Evolutionary conservation across 2,329 filamentous ascomycete species (phyloP).

Genomic region (Nothophoma quercina): DNA sequence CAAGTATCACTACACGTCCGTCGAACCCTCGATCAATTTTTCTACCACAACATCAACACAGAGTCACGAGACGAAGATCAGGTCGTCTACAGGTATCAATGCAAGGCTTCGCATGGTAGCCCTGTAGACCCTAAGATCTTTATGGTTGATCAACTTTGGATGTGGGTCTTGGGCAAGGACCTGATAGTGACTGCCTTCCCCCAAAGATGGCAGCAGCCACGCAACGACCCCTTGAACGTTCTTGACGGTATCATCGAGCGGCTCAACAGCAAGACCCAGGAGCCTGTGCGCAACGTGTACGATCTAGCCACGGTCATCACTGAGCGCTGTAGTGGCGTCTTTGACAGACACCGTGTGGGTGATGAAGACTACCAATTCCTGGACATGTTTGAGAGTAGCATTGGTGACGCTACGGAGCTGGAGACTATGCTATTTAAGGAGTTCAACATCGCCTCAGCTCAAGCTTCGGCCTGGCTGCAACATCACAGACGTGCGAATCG

Average conservation of each 20-base stretch:
- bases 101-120: constrained; percentile 40
- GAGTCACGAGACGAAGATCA: constrained; percentile 67
- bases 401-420: constrained; percentile 58
- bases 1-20: constrained; percentile 64
- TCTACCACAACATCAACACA: constrained; percentile 70
- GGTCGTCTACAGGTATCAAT: constrained; percentile 69
- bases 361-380: constrained; percentile 70
- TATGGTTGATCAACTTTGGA: constrained; percentile 75
- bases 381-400: constrained; percentile 72
- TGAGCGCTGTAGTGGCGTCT: constrained; percentile 66
- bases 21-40: constrained; percentile 71
- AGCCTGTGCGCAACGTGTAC: constrained; percentile 67
- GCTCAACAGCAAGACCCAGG: constrained; percentile 69
- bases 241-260: constrained; percentile 70
- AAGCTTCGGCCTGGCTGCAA: constrained; percentile 64
- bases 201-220: constrained; percentile 66
- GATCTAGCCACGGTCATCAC: constrained; percentile 70
- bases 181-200: constrained; percentile 68
- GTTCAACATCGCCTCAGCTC: constrained; percentile 66
- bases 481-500: constrained; percentile 55
- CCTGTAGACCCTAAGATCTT: constrained; percentile 65
- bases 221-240: constrained; percentile 69
- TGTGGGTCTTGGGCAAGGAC: constrained; percentile 67
- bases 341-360: constrained; percentile 65
- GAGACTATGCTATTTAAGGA: constrained; percentile 67